Base-by-base conservation (phyloP, 225 moss, liverwort and hornwort genomes). In the Marchantia paleacea region DNA sequence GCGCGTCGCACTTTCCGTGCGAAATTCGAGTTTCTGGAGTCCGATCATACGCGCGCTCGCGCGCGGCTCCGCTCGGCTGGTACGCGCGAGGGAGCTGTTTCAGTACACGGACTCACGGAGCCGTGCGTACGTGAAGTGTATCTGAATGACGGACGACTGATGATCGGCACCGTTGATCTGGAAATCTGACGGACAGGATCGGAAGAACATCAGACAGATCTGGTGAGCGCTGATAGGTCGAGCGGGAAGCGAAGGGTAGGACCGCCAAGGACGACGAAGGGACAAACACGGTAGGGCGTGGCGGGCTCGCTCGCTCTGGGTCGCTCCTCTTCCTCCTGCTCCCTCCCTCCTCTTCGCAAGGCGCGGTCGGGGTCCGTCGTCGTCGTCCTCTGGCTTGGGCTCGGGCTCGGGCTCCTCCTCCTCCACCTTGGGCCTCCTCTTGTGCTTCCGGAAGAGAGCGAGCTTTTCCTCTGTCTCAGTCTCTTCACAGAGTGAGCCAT, bases 381-480 rank as follows among this genome's bases (percentile, higher is more conserved):
- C 22, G 51, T 9, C 22, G 24, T 72, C 72, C 72, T 72, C 24
- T 50, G 72, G 72, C 47, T 50, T 11, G 57, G 57, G 57, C 14
- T 57, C 57, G 57, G 57, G 57, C 14, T 57, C 57, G 57, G 57
- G 51, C 54, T 26, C 10, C n/a, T 52, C 51, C 73, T 73, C 52
- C 54, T 73, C 52, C 4, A 7, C 28, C 20, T 18, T 0, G 30
- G 30, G 20, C 64, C 9, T 15, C 58, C 75, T 76, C 75, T 76
- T 76, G 75, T 29, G 58, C 60, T 20, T 25, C 62, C 29, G 77
- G 78, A 55, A 65, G 63, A 52, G 47, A 25, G 16, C 24, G 78
- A 78, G 25, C 65, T 49, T 39, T 24, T 50, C 26, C 50, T 78
- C 78, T 78, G 63, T 78, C 25, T 78, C 78, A 50, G 78, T 65